Conservation (phyloP, 2,329 filamentous ascomycete genomes). For the Cladosporium halotolerans region DNA sequence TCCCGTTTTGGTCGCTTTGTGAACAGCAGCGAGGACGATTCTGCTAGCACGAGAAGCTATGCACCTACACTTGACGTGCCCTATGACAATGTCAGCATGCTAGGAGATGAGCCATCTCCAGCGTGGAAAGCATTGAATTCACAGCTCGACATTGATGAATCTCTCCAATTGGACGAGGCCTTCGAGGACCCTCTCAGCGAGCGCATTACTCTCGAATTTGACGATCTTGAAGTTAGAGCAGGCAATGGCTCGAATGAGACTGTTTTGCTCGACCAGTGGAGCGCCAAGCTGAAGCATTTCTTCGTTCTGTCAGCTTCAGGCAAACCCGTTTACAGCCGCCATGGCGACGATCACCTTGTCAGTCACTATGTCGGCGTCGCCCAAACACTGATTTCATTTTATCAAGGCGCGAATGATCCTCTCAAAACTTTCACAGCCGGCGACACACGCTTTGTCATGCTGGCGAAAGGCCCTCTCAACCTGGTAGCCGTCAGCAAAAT, state of each 20-base stretch:
- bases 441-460: constrained; percentile 75
- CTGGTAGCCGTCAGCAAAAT: constrained; percentile 89
- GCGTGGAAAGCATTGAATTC: constrained; percentile 63
- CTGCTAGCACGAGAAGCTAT: constrained; percentile 60
- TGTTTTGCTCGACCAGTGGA: constrained; percentile 65
- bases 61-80: constrained; percentile 56
- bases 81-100: constrained; percentile 73
- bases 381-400: constrained; percentile 97
- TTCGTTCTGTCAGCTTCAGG: constrained; percentile 92
- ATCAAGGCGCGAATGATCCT: constrained; percentile 70
- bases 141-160: constrained; percentile 51
- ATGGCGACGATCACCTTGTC: constrained; percentile 83
- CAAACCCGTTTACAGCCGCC: constrained; percentile 94
- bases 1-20: constrained; percentile 36
- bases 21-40: constrained; percentile 53
- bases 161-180: constrained; percentile 52
- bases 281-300: constrained; percentile 92
- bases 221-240: constrained; percentile 58
- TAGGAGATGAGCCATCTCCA: constrained; percentile 63
- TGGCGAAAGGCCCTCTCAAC: constrained; percentile 80
- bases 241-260: constrained; percentile 50
- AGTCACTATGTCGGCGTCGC: constrained; percentile 92
- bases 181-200: constrained; percentile 48
- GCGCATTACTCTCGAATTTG: constrained; percentile 72
- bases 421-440: constrained; percentile 84